Conservation (phyloP, 192 early-diverging fungal genomes). For the Obelidium mucronatum region DNA sequence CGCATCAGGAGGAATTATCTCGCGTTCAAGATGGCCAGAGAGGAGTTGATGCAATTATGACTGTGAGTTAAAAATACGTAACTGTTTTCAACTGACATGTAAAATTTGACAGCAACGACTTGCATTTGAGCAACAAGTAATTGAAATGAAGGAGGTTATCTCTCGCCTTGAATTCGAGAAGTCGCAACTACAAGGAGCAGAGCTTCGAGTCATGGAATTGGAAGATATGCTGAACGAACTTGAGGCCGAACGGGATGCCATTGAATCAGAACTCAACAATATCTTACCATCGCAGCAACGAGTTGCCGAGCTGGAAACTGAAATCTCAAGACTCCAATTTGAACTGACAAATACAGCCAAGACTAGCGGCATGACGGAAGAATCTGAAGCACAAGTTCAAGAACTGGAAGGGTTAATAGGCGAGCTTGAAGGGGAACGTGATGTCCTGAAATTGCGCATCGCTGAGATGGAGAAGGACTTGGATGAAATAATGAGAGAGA, state of each 20-base stretch:
- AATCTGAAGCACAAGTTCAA: background rate
- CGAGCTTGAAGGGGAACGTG: conserved; percentile 14
- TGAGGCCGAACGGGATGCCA: too few relatives aligned
- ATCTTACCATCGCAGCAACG: too few relatives aligned
- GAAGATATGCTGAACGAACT: too few relatives aligned
- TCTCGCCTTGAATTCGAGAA: too few relatives aligned
- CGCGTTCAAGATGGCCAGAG: background rate
- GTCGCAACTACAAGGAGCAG: too few relatives aligned
- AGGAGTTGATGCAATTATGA: background rate
- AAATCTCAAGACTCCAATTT: background rate
- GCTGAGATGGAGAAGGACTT: conserved; percentile 20
- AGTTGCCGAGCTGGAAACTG: too few relatives aligned
- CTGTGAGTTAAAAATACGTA: conserved; percentile 6
- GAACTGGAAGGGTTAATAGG: conserved; percentile 23
- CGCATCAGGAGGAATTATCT: conserved; percentile 3
- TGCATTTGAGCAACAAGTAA: too few relatives aligned
- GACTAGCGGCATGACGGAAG: background rate
- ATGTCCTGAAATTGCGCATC: conserved; percentile 6
- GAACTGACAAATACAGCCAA: background rate
- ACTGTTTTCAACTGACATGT: too few relatives aligned
- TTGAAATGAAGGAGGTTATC: too few relatives aligned
- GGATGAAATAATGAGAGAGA: conserved; percentile 23
- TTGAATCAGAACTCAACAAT: too few relatives aligned
- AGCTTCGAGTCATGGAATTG: too few relatives aligned
- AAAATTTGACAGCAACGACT: too few relatives aligned